Evolutionary conservation across 495 filamentous ascomycete species (phyloP), one percentile per base, ranked within the genome.

Genomic region (Trichodelitschia bisporula): DNA sequence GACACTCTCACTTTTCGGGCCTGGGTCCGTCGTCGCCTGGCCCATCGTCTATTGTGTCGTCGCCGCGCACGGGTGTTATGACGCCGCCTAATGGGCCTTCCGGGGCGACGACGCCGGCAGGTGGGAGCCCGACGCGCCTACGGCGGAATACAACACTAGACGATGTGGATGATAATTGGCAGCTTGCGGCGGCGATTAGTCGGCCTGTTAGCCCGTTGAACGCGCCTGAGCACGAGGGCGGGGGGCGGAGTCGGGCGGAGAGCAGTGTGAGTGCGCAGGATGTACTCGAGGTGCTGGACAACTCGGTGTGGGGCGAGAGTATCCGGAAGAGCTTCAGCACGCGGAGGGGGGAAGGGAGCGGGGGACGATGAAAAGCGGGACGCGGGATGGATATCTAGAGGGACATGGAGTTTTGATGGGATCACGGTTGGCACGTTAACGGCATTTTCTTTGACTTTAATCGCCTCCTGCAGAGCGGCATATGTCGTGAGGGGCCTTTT

Each of bases 231-330:
- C n/a, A n/a, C n/a, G 9, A 31, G 10, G 15, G 15, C 29, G 45
- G 35, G 12, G 47, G 41, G 2, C 42, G 59, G 29, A 61, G 61
- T 41, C 42, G 66, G 34, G 56, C 59, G 2, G 61, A 68, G 36
- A 84, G 75, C 44, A 55, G 62, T 17, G 75, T 84, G 34, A 77
- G 69, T 36, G 69, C 73, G 29, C 63, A 70, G 28, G 72, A 83
- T 44, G 72, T 86, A 36, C 65, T 82, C 52, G 63, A 76, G 32
- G 69, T 79, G 42, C 57, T 93, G 17, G 74, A 77, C 39, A 71
- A 78, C 38, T 86, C 79, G 23, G 77, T 72, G 13, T 93, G 83
- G 83, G 77, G 82, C 30, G 73, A 82, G 51, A 90, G 79, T 57
- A 77, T 93, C 29, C 61, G 80, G 36, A 64, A 79, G 33, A 90